Conservation (phyloP, 495 filamentous ascomycete genomes). For the Lophiotrema nucula region DNA sequence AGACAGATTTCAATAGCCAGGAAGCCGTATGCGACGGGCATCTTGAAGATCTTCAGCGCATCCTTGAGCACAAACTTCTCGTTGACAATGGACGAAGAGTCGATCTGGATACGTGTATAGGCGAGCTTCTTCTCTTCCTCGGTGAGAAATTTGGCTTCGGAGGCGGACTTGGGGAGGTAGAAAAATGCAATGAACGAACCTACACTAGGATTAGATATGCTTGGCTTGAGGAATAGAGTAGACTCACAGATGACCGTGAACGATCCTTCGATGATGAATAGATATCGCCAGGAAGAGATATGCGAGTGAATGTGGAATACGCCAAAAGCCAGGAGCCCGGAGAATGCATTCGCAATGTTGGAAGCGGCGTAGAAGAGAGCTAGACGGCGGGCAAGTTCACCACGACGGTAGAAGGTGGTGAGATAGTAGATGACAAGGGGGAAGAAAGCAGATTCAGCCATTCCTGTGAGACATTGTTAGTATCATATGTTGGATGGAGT, state of each 20-base stretch:
- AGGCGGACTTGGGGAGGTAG: constrained; percentile 66
- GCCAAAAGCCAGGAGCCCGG: constrained; percentile 70
- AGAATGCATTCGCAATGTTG: constrained; percentile 72
- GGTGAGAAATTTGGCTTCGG: constrained; percentile 62
- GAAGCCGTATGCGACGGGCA: constrained; percentile 62
- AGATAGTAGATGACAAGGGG: constrained; percentile 55
- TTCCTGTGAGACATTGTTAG: constrained; percentile 47
- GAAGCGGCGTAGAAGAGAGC: constrained; percentile 77
- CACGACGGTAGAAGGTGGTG: constrained; percentile 66
- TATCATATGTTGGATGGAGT: background rate
- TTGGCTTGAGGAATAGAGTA: background rate
- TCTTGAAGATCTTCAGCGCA: constrained; percentile 61
- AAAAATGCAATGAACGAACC: constrained; percentile 65
- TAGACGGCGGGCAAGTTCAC: constrained; percentile 72
- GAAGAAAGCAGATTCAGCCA: constrained; percentile 73
- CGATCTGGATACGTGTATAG: constrained; percentile 70
- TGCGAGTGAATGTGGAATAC: constrained; percentile 67
- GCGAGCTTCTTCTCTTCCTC: constrained; percentile 67
- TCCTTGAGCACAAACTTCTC: constrained; percentile 68
- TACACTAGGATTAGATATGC: constrained; percentile 1
- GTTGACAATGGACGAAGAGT: constrained; percentile 69
- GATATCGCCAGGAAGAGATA: constrained; percentile 65
- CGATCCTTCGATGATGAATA: constrained; percentile 73
- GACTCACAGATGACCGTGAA: constrained; percentile 55
- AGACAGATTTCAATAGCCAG: constrained; percentile 71